Conservation (phyloP, 257 asterid species). For the Solanum chmielewskii region DNA sequence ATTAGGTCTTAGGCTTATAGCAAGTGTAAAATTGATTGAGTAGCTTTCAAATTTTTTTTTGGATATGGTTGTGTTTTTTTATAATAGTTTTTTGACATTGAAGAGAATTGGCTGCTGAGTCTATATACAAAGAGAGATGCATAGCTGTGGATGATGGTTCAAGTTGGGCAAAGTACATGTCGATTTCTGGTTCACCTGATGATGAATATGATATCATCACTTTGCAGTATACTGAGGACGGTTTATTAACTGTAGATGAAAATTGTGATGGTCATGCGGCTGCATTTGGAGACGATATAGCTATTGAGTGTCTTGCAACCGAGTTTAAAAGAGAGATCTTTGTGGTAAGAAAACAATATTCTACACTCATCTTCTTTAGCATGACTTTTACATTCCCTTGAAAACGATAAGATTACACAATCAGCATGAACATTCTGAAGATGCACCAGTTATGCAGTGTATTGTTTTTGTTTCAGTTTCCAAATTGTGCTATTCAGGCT, state of each 20-base stretch:
- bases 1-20: too few relatives aligned
- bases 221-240: conserved; percentile 89
- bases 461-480: neutral
- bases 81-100: conserved; percentile 23
- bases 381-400: neutral
- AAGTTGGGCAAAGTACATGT: conserved; percentile 97
- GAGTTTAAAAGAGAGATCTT: conserved; percentile 88
- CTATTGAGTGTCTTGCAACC: conserved; percentile 90
- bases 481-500: neutral
- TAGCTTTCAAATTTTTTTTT: neutral
- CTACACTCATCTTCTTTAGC: neutral
- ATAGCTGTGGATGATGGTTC: conserved; percentile 69
- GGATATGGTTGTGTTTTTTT: conserved; percentile 3
- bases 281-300: conserved; percentile 96
- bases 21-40: neutral
- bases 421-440: neutral
- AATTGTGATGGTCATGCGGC: conserved; percentile 80
- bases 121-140: conserved; percentile 87
- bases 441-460: neutral
- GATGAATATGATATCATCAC: conserved; percentile 87
- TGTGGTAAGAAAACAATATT: conserved; percentile 49
- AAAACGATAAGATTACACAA: neutral
- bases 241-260: conserved; percentile 75
- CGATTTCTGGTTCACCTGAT: conserved; percentile 70
- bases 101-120: conserved; percentile 89